These are phyloP conservation scores for Microsporum ferrugineum DNA, from an alignment of 2,329 filamentous ascomycete species.

Conservation along the genomic window DNA sequence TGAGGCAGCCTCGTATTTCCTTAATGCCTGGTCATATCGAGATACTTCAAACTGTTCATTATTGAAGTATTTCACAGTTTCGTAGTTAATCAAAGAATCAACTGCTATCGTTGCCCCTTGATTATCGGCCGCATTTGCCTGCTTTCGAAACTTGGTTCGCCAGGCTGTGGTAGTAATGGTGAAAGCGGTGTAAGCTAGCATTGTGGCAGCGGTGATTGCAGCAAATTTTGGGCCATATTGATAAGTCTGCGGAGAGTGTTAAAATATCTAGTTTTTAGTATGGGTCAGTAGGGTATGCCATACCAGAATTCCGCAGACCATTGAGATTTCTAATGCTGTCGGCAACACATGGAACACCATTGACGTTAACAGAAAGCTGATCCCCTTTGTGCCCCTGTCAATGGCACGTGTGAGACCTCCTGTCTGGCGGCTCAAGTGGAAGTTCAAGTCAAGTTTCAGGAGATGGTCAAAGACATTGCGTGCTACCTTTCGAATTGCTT, in stretches of 20 bases:
- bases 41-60: constrained; percentile 91
- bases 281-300: constrained; percentile 9
- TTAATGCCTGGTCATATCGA: constrained; percentile 77
- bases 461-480: constrained; percentile 87
- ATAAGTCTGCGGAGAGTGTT: constrained; percentile 51
- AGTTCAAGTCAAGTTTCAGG: constrained; percentile 77
- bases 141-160: constrained; percentile 90
- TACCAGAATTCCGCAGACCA: constrained; percentile 87
- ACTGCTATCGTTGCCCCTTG: constrained; percentile 89
- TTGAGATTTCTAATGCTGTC: constrained; percentile 81
- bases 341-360: constrained; percentile 98
- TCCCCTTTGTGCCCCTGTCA: constrained; percentile 94
- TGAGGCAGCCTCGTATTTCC: constrained; percentile 79
- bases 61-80: constrained; percentile 99
- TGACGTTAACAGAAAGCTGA: constrained; percentile 89
- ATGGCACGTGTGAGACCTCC: constrained; percentile 88
- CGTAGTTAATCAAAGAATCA: constrained; percentile 95
- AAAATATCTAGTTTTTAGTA: background rate
- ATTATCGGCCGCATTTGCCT: constrained; percentile 94
- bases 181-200: constrained; percentile 91
- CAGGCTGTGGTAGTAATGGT: constrained; percentile 94
- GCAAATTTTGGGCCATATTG: constrained; percentile 91
- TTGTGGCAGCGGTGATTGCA: constrained; percentile 76
- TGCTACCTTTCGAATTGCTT: constrained; percentile 84
- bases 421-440: constrained; percentile 88